Base-by-base conservation (phyloP, 2,329 filamentous ascomycete genomes). In the Neonectria hederae region DNA sequence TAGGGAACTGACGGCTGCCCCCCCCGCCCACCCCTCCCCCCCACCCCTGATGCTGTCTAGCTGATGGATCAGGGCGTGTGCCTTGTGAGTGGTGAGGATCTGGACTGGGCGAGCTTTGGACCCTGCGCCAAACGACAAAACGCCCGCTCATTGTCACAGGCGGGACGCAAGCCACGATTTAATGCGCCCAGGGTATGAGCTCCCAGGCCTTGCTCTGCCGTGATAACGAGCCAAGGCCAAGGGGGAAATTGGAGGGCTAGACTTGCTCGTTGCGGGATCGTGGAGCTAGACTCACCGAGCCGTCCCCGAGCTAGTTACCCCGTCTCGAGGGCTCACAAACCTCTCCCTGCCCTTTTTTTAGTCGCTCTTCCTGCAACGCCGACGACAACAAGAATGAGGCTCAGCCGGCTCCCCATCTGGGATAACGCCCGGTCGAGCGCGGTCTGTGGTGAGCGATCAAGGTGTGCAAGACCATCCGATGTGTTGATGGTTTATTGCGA, bases 371-470 rank as follows among this genome's bases (percentile, higher is more conserved):
- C 5, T 5, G 14, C 35, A 19, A 26, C 32, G n/a, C 24, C 19
- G n/a, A 13, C 19, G n/a, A 13, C 30, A 48, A 21, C 22, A 21
- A 32, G 26, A 48, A 59, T 65, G 67, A 71, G 60, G 66, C 66
- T 70, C 40, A 26, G 24, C 30, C 32, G 24, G 58, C 28, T 40
- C 24, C 51, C 52, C 35, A 54, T 48, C 17, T 32, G 51, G 63
- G 32, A 35, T 35, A 46, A 55, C 54, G 51, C 58, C 55, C 53
- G 62, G 53, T 62, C 65, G 58, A 56, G 19, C 57, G 43, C 58
- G 62, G 51, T 58, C 49, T 51, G 45, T 60, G 32, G 32, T 49
- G 35, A 28, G 46, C 61, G 67, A 63, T 57, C 35, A 35, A 35
- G n/a, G 48, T 51, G 26, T 8, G n/a, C 48, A 19, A 59, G 35